Evolutionary conservation across 2,329 filamentous ascomycete species (phyloP), one percentile per base, ranked within the genome.

Genomic region (Hypoxylon sp.): DNA sequence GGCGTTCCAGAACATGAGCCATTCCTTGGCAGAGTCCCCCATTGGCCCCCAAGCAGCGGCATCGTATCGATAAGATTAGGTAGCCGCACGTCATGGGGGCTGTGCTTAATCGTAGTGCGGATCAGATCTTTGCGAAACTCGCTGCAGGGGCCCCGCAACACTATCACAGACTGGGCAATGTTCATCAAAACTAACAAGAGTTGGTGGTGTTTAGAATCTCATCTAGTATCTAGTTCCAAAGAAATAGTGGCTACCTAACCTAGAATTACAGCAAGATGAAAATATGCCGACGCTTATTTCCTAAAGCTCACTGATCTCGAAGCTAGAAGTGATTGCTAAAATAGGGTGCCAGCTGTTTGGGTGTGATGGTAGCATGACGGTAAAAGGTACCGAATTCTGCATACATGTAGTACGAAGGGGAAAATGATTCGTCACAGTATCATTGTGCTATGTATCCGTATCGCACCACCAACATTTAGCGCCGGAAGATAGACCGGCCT

Each of bases 31-130:
- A 44, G 17, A 29, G 24, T 11, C 11, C 29, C 6, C 35, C 3
- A 67, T 67, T 67, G 65, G 65, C 42, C 42, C 37, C 13, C 21
- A 46, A 51, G 31, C 8, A 24, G 24, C 21, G 51, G 24, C 31
- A 48, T 19, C 6, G 51, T 62, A 68, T 59, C 66, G 57, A 62
- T 64, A 59, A 50, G 47, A 44, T 35, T 24, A 24, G 24, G 24
- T 27, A 42, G 60, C 50, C 31, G 59, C 65, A 67, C 65, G 59
- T 67, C 65, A 67, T 59, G 54, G 29, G 50, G 65, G 57, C 57
- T 31, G 54, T 63, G 59, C 65, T 58, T 32, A 47, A 59, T 56
- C 50, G 59, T 58, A 59, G 44, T 44, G 65, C 44, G 47, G 64
- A 67, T 67, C 54, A 50, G 48, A 62, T 62, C 58, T 37, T 53